Conservation (phyloP, 164 flowering plant genomes). For the Amborella trichopoda region DNA sequence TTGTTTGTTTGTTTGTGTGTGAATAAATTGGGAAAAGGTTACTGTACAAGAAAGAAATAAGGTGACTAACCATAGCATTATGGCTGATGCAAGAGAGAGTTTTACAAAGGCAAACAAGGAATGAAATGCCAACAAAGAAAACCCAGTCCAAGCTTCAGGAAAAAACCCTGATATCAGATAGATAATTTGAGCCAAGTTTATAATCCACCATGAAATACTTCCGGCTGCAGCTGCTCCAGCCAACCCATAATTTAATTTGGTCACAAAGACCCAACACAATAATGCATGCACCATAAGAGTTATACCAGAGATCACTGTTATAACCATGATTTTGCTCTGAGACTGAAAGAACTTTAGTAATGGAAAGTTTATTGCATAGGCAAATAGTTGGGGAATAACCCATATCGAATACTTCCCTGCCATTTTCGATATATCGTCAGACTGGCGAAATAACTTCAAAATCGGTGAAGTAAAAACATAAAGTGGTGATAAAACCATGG, state of each 20-base stretch:
- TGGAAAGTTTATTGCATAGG: slow-evolving; percentile 14
- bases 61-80: slow-evolving; percentile 57
- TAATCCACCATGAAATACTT: slow-evolving; percentile 63
- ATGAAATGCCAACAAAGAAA: slow-evolving; percentile 57
- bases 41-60: no score
- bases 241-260: slow-evolving; percentile 54
- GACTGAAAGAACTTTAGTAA: slow-evolving; percentile 9
- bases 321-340: slow-evolving; percentile 10
- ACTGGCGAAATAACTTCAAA: slow-evolving; percentile 21
- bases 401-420: slow-evolving; percentile 24
- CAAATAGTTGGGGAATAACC: slow-evolving; percentile 32
- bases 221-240: slow-evolving; percentile 64
- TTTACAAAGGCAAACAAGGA: slow-evolving; percentile 50
- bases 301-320: slow-evolving; percentile 2
- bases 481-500: slow-evolving; percentile 25
- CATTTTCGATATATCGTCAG: slow-evolving; percentile 20
- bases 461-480: slow-evolving; percentile 28
- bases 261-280: slow-evolving; percentile 10
- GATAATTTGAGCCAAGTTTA: slow-evolving; percentile 42
- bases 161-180: slow-evolving; percentile 55
- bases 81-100: slow-evolving; percentile 66
- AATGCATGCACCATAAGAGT: slow-evolving; percentile 7
- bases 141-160: slow-evolving; percentile 63
- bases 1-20: no score
- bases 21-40: no score